A percentile compares a stretch with the other conserved stretches of the same genome.
These are phyloP conservation scores for Crassisporium funariophilum DNA, from an alignment of 768 basidiomycete genomes.

Conservation along the genomic window DNA sequence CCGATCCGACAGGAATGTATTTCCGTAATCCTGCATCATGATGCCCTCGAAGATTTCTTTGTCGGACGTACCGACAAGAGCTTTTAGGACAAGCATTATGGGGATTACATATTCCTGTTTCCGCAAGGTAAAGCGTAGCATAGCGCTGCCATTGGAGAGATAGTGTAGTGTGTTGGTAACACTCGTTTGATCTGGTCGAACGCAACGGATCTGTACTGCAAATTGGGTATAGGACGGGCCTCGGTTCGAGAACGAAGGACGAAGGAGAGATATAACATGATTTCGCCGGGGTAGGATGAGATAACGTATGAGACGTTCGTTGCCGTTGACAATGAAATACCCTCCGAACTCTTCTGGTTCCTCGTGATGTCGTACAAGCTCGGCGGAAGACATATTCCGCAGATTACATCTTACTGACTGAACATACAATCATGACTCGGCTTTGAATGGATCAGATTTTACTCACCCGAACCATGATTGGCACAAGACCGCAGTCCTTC, in stretches of 20 bases:
- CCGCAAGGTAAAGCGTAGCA: slow-evolving; percentile 93
- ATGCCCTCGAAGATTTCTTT: slow-evolving; percentile 96
- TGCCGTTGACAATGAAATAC: slow-evolving; percentile 98
- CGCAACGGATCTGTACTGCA: slow-evolving; percentile 94
- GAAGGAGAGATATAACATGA: slow-evolving; percentile 90
- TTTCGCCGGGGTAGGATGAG: slow-evolving; percentile 95
- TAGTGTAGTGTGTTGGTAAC: slow-evolving; percentile 98
- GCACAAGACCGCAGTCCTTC: slow-evolving; percentile 89
- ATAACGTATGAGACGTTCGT: slow-evolving; percentile 97
- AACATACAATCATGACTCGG: background rate
- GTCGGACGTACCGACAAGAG: slow-evolving; percentile 87
- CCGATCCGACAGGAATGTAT: slow-evolving; percentile 97
- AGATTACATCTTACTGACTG: slow-evolving; percentile 93
- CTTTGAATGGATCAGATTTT: background rate
- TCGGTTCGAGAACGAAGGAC: slow-evolving; percentile 88
- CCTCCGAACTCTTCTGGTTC: slow-evolving; percentile 99
- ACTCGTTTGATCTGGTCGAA: slow-evolving; percentile 89
- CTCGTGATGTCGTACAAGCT: slow-evolving; percentile 88
- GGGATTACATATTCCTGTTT: slow-evolving; percentile 99
- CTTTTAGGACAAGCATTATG: slow-evolving; percentile 95
- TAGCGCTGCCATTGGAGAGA: slow-evolving; percentile 94
- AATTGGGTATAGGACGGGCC: slow-evolving; percentile 94
- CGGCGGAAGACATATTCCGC: slow-evolving; percentile 79
- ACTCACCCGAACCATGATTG: slow-evolving; percentile 96
- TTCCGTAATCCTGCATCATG: slow-evolving; percentile 95